phyloP scores from a whole-genome alignment of 352 stramenopile genomes.

The Phytophthora pisi region DNA sequence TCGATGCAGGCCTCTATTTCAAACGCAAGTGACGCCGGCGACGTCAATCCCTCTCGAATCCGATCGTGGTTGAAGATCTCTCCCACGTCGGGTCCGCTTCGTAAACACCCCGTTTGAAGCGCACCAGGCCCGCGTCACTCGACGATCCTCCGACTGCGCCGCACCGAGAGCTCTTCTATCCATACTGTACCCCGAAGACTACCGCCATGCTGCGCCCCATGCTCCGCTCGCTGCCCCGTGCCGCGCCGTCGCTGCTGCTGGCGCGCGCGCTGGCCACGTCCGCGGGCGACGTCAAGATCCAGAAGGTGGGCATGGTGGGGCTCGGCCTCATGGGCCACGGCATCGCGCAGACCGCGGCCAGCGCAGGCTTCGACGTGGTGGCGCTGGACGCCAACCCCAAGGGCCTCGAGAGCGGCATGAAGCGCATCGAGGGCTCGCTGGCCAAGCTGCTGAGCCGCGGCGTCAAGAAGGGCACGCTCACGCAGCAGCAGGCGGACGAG shows the following conservation, averaged over 20 bases:
- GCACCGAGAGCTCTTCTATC: too few relatives aligned
- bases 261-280: conserved; percentile 37
- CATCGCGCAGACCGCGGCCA: conserved; percentile 94
- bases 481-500: conserved; percentile 73
- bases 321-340: conserved; percentile 98
- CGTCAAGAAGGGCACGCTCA: conserved; percentile 92
- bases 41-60: too few relatives aligned
- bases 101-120: conserved; percentile 29
- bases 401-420: conserved; percentile 81
- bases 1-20: too few relatives aligned
- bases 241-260: conserved; percentile 26
- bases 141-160: conserved; percentile 3
- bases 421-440: conserved; percentile 93
- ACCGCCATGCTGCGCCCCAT: conserved; percentile 17
- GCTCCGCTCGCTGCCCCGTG: conserved; percentile 9
- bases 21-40: too few relatives aligned
- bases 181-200: too few relatives aligned
- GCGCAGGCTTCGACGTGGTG: conserved; percentile 85
- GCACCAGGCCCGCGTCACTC: conserved; percentile 5
- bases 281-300: conserved; percentile 53
- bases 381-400: conserved; percentile 79
- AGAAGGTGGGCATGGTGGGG: conserved; percentile 94
- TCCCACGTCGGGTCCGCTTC: conserved; percentile 18
- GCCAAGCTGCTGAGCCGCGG: conserved; percentile 82
- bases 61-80: conserved; percentile 15